Base-by-base conservation (phyloP, 1,284 basidiomycete species). In the Gymnopus androsaceus region DNA sequence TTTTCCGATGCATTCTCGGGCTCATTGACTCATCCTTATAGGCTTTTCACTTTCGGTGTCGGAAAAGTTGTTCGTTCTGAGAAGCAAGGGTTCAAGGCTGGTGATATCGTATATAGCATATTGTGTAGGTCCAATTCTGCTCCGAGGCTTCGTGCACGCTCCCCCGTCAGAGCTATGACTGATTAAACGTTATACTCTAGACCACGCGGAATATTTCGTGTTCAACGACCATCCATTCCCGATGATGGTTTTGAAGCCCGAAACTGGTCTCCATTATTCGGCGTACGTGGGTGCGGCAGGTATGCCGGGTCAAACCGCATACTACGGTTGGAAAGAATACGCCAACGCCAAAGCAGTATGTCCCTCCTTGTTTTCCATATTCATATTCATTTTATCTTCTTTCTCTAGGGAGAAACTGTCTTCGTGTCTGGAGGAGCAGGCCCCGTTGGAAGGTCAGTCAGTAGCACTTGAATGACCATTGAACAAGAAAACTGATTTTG, bases 371-470 rank as follows among this genome's bases (percentile, higher is more conserved):
- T n/a, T n/a, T n/a, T n/a, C n/a, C n/a, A n/a, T 15, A 21, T 23
- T 19, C 25, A 21, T 36, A 3, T 15, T 38, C 34, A 31, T 23
- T 4, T 33, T 44, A 15, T n/a, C n/a, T 40, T n/a, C 11, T 37
- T 33, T n/a, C n/a, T 48, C 3, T 40, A 80, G 67, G 82, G 83
- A 4, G 83, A 86, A 28, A 77, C 72, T 0, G 76, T 81, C n/a
- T n/a, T n/a, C n/a, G n/a, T n/a, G n/a, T n/a, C n/a, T n/a, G n/a
- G n/a, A n/a, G n/a, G n/a, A n/a, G 82, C 80, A 21, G 80, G 82
- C 80, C 44, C 73, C 15, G 77, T n/a, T 78, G 52, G 61, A 75
- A 71, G 11, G 11, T 11, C n/a, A 30, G 23, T 41, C 34, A 38
- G n/a, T n/a, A 14, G 5, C 5, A 5, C 9, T 11, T n/a, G n/a